Evolutionary conservation across 2,329 filamentous ascomycete genomes (phyloP).

Genomic region (Zelopaecilomyces penicillatus): DNA sequence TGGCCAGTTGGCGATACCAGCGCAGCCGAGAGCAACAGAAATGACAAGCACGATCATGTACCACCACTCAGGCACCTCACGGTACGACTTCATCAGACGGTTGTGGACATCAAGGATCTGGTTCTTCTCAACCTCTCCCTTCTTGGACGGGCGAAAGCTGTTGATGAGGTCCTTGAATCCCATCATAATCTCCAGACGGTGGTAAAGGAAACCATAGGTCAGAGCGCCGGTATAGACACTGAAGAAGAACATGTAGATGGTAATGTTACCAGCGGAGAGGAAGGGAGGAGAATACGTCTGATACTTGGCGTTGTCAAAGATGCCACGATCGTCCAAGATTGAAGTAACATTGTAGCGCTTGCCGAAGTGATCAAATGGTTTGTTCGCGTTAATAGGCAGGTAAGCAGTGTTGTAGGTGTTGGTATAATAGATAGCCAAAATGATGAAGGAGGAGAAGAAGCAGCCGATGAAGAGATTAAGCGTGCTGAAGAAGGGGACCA

Average conservation of each 20-base stretch:
- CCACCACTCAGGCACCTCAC: slow-evolving; percentile 41
- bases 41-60: slow-evolving; percentile 26
- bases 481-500: slow-evolving; percentile 29
- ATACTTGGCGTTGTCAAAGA: slow-evolving; percentile 30
- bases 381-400: slow-evolving; percentile 33
- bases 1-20: slow-evolving; percentile 28
- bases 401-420: slow-evolving; percentile 28
- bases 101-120: slow-evolving; percentile 32
- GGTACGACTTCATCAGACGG: slow-evolving; percentile 38
- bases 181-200: slow-evolving; percentile 28
- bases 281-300: slow-evolving; percentile 33
- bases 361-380: slow-evolving; percentile 30
- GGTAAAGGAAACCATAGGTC: slow-evolving; percentile 31
- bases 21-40: slow-evolving; percentile 26
- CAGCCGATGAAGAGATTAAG: slow-evolving; percentile 26
- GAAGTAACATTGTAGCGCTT: slow-evolving; percentile 28
- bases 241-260: slow-evolving; percentile 33
- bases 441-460: slow-evolving; percentile 19
- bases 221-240: slow-evolving; percentile 31
- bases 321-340: slow-evolving; percentile 24
- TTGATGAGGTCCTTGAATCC: slow-evolving; percentile 1
- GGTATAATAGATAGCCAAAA: slow-evolving; percentile 23
- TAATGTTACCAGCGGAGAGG: slow-evolving; percentile 27
- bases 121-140: slow-evolving; percentile 15
- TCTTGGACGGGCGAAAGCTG: neutral